Evolutionary conservation across 495 filamentous ascomycete genomes (phyloP).

Genomic region (Annulohypoxylon stygium): DNA sequence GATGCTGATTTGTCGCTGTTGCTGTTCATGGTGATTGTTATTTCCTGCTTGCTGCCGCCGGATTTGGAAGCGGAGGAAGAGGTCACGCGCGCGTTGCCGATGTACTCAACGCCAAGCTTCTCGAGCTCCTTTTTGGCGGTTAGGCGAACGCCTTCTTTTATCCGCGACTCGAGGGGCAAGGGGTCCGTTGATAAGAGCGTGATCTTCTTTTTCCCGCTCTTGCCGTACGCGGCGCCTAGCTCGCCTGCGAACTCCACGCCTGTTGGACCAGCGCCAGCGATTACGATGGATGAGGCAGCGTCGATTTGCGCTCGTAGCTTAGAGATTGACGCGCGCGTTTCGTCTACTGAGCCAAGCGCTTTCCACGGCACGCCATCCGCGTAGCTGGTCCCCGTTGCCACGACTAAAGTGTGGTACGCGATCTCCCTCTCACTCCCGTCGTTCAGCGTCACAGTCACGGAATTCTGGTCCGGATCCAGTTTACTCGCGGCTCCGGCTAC

Average conservation of each 20-base stretch:
- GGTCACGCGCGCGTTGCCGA: constrained; percentile 46
- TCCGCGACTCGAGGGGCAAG: constrained; percentile 4
- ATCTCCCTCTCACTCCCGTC: not conserved
- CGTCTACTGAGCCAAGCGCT: not conserved
- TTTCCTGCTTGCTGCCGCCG: constrained; percentile 17
- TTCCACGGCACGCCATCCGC: constrained; percentile 3
- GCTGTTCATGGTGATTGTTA: constrained; percentile 40
- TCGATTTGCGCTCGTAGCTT: not conserved
- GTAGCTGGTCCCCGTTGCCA: constrained; percentile 15
- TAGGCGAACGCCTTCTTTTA: constrained; percentile 5
- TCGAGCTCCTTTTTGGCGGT: constrained; percentile 10
- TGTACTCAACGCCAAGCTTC: constrained; percentile 41
- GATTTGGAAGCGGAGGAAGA: constrained; percentile 9
- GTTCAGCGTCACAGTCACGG: constrained; percentile 1
- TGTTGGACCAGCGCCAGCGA: constrained; percentile 6
- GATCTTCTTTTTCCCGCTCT: constrained; percentile 11
- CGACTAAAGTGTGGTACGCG: constrained; percentile 10
- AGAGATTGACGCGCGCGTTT: constrained; percentile 2
- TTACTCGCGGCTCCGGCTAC: constrained; percentile 8
- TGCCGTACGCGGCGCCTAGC: constrained; percentile 17
- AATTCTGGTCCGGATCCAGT: not conserved
- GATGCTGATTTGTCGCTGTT: constrained; percentile 28
- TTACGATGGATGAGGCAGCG: constrained; percentile 4
- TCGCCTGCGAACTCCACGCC: constrained; percentile 20
- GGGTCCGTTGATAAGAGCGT: not conserved